phyloP scores from a whole-genome alignment of 2,329 filamentous ascomycete genomes.

The Colletotrichum somersetense region DNA sequence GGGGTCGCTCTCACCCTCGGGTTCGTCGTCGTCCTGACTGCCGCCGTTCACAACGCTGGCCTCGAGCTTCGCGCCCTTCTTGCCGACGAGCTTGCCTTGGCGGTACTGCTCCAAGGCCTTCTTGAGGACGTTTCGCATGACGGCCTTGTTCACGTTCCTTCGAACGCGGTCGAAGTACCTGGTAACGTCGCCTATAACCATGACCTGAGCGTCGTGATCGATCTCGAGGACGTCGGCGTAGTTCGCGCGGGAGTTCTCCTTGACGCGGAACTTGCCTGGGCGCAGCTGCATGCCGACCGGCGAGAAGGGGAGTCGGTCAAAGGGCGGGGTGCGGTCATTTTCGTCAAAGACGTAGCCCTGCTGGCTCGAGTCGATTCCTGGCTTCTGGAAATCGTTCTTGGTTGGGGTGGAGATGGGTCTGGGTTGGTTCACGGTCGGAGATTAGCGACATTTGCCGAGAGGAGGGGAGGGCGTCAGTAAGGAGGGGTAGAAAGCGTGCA shows the following conservation, averaged over 20 bases:
- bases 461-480: background rate
- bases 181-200: conserved; percentile 39
- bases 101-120: conserved; percentile 40
- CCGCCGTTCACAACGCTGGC: conserved; percentile 35
- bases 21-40: conserved; percentile 31
- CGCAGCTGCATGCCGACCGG: conserved; percentile 39
- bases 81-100: conserved; percentile 34
- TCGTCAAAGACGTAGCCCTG: conserved; percentile 39
- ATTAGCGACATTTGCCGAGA: conserved; percentile 27
- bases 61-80: conserved; percentile 34
- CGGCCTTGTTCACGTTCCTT: conserved; percentile 39
- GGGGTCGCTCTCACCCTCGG: conserved; percentile 34
- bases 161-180: conserved; percentile 38
- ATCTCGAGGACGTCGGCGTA: conserved; percentile 40
- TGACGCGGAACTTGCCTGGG: conserved; percentile 40
- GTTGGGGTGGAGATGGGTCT: conserved; percentile 40
- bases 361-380: conserved; percentile 40
- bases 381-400: conserved; percentile 41
- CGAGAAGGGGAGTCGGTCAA: conserved; percentile 37
- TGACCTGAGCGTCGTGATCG: conserved; percentile 41
- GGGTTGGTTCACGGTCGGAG: background rate
- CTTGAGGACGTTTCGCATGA: conserved; percentile 40
- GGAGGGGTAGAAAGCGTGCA: conserved; percentile 3
- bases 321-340: conserved; percentile 38
- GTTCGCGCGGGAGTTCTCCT: conserved; percentile 39